phyloP scores from a whole-genome alignment of 2,329 filamentous ascomycete species.

The Fusarium mangiferae region DNA sequence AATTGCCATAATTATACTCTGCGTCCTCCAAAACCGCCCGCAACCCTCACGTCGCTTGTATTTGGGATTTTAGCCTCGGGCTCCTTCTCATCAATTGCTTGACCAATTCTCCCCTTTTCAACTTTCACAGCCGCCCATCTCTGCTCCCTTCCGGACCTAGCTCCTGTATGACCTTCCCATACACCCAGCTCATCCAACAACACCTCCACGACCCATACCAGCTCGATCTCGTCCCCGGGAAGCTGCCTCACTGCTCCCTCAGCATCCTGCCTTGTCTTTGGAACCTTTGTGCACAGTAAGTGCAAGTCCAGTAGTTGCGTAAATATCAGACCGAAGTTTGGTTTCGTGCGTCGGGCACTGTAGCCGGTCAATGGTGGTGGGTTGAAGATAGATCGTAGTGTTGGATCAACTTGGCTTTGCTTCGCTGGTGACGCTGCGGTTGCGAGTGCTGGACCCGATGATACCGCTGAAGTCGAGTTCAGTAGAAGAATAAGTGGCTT shows the following conservation, averaged over 20 bases:
- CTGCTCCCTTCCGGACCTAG: slow-evolving; percentile 57
- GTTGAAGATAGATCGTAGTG: slow-evolving; percentile 62
- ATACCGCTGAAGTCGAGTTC: slow-evolving; percentile 58
- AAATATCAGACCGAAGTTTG: slow-evolving; percentile 66
- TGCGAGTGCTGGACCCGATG: neutral
- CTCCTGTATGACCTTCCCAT: slow-evolving; percentile 52
- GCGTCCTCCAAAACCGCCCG: slow-evolving; percentile 16
- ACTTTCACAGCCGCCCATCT: slow-evolving; percentile 63
- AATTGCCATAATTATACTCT: slow-evolving; percentile 2
- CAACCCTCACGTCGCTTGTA: slow-evolving; percentile 7
- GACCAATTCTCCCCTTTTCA: slow-evolving; percentile 51
- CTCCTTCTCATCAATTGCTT: slow-evolving; percentile 48
- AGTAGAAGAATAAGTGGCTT: slow-evolving; percentile 64
- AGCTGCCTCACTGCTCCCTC: slow-evolving; percentile 41
- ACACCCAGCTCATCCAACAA: slow-evolving; percentile 61
- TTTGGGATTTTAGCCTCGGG: neutral
- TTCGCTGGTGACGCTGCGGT: slow-evolving; percentile 9
- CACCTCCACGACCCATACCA: slow-evolving; percentile 61
- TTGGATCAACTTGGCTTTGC: slow-evolving; percentile 50
- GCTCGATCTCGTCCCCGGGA: slow-evolving; percentile 28
- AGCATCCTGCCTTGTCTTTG: slow-evolving; percentile 53
- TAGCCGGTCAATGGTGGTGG: slow-evolving; percentile 42
- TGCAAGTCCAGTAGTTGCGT: slow-evolving; percentile 65
- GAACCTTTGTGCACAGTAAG: slow-evolving; percentile 60
- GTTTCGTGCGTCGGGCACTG: slow-evolving; percentile 53